A percentile compares a stretch with the other conserved stretches of the same genome.
phyloP scores from a whole-genome alignment of 2,329 filamentous ascomycete genomes.

The Penicillium rolfsii region DNA sequence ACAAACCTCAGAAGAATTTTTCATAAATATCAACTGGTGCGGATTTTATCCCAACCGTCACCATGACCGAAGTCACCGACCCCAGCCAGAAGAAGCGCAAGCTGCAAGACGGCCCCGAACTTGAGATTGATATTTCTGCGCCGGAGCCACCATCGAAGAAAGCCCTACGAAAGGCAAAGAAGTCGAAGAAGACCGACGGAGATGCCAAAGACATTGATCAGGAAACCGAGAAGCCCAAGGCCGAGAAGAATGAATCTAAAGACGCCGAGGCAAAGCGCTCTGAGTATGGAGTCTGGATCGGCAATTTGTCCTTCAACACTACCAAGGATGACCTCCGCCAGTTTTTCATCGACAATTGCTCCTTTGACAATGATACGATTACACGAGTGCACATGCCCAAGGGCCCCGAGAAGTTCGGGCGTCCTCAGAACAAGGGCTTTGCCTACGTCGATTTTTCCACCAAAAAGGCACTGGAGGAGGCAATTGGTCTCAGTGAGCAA shows the following conservation, averaged over 20 bases:
- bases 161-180: conserved; percentile 85
- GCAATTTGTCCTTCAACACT: conserved; percentile 84
- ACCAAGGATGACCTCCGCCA: conserved; percentile 73
- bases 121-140: conserved; percentile 86
- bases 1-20: background rate
- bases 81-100: conserved; percentile 69
- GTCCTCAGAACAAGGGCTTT: conserved; percentile 82
- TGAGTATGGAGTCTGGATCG: conserved; percentile 89
- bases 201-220: conserved; percentile 21
- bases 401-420: conserved; percentile 55
- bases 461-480: conserved; percentile 69
- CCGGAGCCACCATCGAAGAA: conserved; percentile 96
- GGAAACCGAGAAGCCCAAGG: conserved; percentile 36
- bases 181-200: conserved; percentile 46
- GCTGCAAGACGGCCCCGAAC: conserved; percentile 59
- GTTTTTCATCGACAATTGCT: conserved; percentile 75
- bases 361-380: conserved; percentile 70
- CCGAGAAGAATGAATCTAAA: conserved; percentile 42
- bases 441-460: conserved; percentile 91
- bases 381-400: conserved; percentile 82
- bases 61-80: conserved; percentile 36
- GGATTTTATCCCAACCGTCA: conserved; percentile 3
- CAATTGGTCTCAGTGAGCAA: conserved; percentile 83
- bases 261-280: conserved; percentile 59
- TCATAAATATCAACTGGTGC: background rate